Conservation (phyloP, 2,329 filamentous ascomycete genomes). For the Nectriaceae sp. region DNA sequence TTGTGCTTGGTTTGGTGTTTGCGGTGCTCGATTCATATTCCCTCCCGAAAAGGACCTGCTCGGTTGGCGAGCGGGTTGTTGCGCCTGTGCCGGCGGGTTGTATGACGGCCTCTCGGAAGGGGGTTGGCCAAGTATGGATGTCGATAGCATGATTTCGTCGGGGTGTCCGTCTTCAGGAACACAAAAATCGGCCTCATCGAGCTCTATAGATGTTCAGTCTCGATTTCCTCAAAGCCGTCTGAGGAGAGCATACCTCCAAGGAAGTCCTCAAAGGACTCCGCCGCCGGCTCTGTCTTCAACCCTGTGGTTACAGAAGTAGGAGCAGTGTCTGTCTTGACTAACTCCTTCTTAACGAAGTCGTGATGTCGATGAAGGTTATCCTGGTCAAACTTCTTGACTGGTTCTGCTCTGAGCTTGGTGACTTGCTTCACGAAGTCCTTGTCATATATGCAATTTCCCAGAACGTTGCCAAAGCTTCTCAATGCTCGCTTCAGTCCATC, state of each 20-base stretch:
- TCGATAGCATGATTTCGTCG: conserved; percentile 69
- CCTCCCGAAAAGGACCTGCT: conserved; percentile 20
- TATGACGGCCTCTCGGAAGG: conserved; percentile 20
- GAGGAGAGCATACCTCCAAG: conserved; percentile 48
- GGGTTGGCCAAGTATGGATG: conserved; percentile 19
- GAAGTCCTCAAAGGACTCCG: conserved; percentile 54
- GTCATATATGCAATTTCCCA: conserved; percentile 99
- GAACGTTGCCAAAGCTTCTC: conserved; percentile 90
- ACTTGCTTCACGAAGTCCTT: conserved; percentile 90
- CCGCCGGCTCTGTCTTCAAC: conserved; percentile 29
- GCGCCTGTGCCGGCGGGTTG: conserved; percentile 21
- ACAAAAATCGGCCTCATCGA: conserved; percentile 77
- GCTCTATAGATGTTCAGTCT: conserved; percentile 54
- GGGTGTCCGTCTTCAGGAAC: conserved; percentile 70
- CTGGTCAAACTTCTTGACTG: conserved; percentile 72
- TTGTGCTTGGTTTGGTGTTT: conserved; percentile 35
- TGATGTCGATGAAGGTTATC: conserved; percentile 79
- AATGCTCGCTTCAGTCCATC: conserved; percentile 89
- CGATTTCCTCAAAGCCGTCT: conserved; percentile 38
- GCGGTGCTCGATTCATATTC: conserved; percentile 28
- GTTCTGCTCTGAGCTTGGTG: conserved; percentile 81
- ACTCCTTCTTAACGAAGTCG: conserved; percentile 69
- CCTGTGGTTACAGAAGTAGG: background rate
- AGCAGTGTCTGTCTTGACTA: conserved; percentile 25
- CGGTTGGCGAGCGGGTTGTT: conserved; percentile 19